Evolutionary conservation across 1,284 basidiomycete genomes (phyloP), one percentile per base, ranked within the genome.

Genomic region (Butyriboletus appendiculatus): DNA sequence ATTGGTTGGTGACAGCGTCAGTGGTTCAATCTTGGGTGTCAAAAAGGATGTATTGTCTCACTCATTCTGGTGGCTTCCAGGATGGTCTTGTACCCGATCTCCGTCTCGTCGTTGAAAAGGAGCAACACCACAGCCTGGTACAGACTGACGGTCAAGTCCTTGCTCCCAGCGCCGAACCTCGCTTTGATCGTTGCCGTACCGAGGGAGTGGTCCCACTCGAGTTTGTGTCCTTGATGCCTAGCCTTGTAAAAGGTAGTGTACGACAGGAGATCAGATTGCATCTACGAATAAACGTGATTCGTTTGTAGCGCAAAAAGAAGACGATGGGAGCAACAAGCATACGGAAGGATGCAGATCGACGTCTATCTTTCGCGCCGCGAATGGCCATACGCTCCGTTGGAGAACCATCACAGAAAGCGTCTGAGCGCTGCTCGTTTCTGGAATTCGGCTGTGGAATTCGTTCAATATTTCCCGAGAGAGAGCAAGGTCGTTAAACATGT

Each of bases 61-160:
- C 92, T 88, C 60, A 98, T 85, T n/a, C 82, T 76, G 0, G 88
- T 92, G 59, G 81, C 76, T 44, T 79, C 81, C 56, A 83, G 77
- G 48, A 98, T 89, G 32, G 92, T 86, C 26, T 67, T 68, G 70
- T 89, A 94, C 14, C 77, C 71, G 2, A 94, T 69, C 59, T 84
- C 81, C 32, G 62, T 66, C 41, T 70, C 76, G 1, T 89, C 81
- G 64, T 96, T 95, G 80, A 98, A 99, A n/a, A 94, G 78, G n/a
- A 98, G 73, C 1, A 99, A 74, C 2, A 97, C 82, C 6, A 92
- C 72, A 0, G 90, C 88, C 71, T 99, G 97, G 71, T 92, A 95
- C 63, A 98, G 76, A 63, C 92, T 95, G 58, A 99, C 88, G 10
- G 88, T 86, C 38, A 99, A 79, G 72, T 98, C 96, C 72, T 98